phyloP scores from a whole-genome alignment of 805 yeast species.

The Starmerella sp. region DNA sequence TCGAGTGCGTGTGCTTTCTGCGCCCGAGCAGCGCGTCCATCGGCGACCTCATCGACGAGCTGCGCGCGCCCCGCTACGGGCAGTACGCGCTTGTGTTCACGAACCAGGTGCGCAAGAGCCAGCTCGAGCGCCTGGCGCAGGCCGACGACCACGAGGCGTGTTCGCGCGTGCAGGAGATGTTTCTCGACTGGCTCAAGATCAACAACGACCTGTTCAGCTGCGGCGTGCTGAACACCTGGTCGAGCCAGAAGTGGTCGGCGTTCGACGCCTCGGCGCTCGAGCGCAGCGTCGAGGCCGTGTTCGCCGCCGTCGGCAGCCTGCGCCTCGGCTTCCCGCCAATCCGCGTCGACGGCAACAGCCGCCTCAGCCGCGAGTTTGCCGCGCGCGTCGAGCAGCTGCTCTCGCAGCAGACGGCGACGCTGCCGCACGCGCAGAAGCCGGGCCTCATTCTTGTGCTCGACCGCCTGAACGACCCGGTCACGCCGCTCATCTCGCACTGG shows the following conservation, averaged over 20 bases:
- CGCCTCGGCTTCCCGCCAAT: conserved; percentile 62
- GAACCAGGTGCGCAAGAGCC: conserved; percentile 61
- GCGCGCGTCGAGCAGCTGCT: conserved; percentile 51
- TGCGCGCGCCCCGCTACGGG: conserved; percentile 67
- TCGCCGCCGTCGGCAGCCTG: conserved; percentile 56
- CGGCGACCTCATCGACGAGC: conserved; percentile 49
- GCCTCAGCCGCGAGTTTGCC: conserved; percentile 54
- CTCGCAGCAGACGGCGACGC: conserved; percentile 53
- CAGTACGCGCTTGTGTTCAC: conserved; percentile 68
- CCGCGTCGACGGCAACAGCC: conserved; percentile 62
- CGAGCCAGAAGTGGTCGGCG: conserved; percentile 26
- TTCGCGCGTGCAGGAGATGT: conserved; percentile 64
- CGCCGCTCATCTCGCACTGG: conserved; percentile 92
- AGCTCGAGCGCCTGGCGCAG: conserved; percentile 79
- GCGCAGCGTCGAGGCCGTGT: conserved; percentile 35
- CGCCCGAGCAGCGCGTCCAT: conserved; percentile 62
- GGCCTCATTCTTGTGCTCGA: conserved; percentile 57
- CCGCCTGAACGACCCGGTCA: conserved; percentile 79
- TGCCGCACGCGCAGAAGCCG: conserved; percentile 9
- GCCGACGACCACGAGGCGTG: conserved; percentile 79
- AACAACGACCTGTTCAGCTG: conserved; percentile 55
- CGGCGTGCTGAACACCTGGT: conserved; percentile 22
- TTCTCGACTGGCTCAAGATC: conserved; percentile 69
- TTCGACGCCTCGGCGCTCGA: conserved; percentile 41
- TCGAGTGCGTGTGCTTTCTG: conserved; percentile 69